A percentile compares a stretch with the other conserved stretches of the same genome.
Evolutionary conservation across 2,329 filamentous ascomycete genomes (phyloP).

Genomic region (Biscogniauxia marginata): DNA sequence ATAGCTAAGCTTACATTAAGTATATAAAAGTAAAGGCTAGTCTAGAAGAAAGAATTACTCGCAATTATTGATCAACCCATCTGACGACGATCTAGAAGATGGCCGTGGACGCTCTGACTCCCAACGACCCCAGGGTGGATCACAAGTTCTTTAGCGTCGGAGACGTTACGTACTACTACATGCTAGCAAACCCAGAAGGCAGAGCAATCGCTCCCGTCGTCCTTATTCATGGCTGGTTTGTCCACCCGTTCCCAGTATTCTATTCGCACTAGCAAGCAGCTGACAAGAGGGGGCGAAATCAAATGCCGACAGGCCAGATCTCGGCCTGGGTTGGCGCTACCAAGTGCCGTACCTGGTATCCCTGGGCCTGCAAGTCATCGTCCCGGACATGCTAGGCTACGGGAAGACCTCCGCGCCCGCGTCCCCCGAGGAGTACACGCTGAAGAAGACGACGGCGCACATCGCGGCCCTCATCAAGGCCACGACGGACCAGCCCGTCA

Average conservation of each 20-base stretch:
- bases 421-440: conserved; percentile 61
- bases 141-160: conserved; percentile 63
- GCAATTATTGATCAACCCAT: not conserved
- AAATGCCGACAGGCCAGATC: conserved; percentile 78
- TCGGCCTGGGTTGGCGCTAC: conserved; percentile 83
- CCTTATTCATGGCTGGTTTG: conserved; percentile 37
- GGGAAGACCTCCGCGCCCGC: conserved; percentile 71
- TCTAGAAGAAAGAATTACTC: too few species aligned
- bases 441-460: conserved; percentile 72
- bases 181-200: conserved; percentile 50
- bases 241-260: not conserved
- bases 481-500: conserved; percentile 54
- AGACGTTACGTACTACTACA: conserved; percentile 68
- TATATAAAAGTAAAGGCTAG: too few species aligned
- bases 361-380: conserved; percentile 75
- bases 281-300: not conserved
- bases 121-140: conserved; percentile 65
- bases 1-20: too few species aligned
- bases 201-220: conserved; percentile 49
- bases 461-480: conserved; percentile 69
- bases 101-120: conserved; percentile 60
- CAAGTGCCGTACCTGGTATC: conserved; percentile 77
- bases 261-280: not conserved
- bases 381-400: conserved; percentile 85
- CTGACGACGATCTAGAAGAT: not conserved